Evolutionary conservation across 192 early-diverging fungal species (phyloP).

Genomic region (Podila verticillata): DNA sequence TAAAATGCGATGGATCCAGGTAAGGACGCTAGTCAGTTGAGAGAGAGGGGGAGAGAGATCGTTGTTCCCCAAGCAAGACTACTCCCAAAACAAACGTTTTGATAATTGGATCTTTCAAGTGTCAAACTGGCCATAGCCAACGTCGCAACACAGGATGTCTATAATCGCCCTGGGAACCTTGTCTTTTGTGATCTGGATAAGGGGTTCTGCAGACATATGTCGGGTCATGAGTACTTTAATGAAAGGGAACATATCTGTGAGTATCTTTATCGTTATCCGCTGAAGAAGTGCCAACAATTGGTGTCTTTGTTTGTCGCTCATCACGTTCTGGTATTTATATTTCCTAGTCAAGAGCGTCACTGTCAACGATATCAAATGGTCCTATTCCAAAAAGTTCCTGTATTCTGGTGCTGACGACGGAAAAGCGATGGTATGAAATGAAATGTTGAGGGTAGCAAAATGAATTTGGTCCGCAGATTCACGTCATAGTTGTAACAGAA

Average conservation of each 20-base stretch:
- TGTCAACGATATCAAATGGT: constrained; percentile 42
- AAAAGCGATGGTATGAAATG: constrained; percentile 20
- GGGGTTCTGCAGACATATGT: constrained; percentile 4
- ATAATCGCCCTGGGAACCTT: constrained; percentile 39
- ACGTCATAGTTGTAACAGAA: neutral
- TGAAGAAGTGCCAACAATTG: too few relatives aligned
- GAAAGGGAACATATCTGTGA: neutral
- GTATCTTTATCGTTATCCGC: neutral
- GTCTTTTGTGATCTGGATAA: constrained; percentile 24
- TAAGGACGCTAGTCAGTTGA: too few relatives aligned
- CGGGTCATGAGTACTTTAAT: constrained; percentile 9
- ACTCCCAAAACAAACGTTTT: too few relatives aligned
- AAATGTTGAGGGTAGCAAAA: neutral
- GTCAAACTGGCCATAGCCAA: constrained; percentile 31
- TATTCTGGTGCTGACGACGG: constrained; percentile 29
- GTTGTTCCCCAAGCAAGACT: too few relatives aligned
- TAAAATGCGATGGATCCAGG: constrained; percentile 25
- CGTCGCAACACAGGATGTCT: constrained; percentile 30
- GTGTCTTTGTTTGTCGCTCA: neutral
- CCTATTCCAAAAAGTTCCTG: constrained; percentile 24
- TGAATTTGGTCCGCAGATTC: neutral
- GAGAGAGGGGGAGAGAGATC: too few relatives aligned
- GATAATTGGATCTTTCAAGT: constrained; percentile 3
- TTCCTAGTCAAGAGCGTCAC: constrained; percentile 11
- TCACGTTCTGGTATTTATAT: neutral